Evolutionary conservation across 257 asterid genomes (phyloP), one percentile per base, ranked within the genome.

Genomic region (Petunia secreta): DNA sequence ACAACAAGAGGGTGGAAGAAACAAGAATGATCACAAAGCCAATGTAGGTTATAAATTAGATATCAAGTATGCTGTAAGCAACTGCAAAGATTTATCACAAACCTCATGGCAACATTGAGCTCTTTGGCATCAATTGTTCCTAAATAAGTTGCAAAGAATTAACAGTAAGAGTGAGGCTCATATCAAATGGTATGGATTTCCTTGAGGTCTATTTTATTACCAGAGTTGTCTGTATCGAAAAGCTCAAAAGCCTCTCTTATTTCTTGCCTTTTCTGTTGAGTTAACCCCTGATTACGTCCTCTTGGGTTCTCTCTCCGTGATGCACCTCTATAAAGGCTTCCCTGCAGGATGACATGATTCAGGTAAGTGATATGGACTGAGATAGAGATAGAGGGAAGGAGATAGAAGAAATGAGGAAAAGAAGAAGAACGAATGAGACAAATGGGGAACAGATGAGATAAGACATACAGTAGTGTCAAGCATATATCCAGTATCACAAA

Each of bases 71-170:
- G 2, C 10, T 48, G 34, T 11, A 71, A 48, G 43, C 38, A 63
- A 78, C 11, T 13, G 50, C 40, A 78, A 63, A 50, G 14, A 63
- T 43, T 48, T 37, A 37, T 48, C 59, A 63, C 75, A 78, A 46
- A 94, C 98, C 98, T 95, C 99, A 95, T 95, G 57, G 97, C 99
- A 86, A 93, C 99, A 87, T 95, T 95, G 82, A 95, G 86, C 88
- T 95, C 98, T 83, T 92, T 95, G 74, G 98, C 97, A 89, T 92
- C 99, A 85, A 95, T 93, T 71, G 92, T 92, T 80, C 97, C 99
- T 95, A 89, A 55, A 82, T 1, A 75, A 73, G 82, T 55, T 59
- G 73, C 65, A 71, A 59, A 79, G 40, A 59, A 65, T 48, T 81
- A 63, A 36, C 15, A 16, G 46, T 60, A 63, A 65, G 74, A 9